These are phyloP conservation scores for Aspergillus nidulans DNA, from an alignment of 495 filamentous ascomycete species.

Conservation along the genomic window DNA sequence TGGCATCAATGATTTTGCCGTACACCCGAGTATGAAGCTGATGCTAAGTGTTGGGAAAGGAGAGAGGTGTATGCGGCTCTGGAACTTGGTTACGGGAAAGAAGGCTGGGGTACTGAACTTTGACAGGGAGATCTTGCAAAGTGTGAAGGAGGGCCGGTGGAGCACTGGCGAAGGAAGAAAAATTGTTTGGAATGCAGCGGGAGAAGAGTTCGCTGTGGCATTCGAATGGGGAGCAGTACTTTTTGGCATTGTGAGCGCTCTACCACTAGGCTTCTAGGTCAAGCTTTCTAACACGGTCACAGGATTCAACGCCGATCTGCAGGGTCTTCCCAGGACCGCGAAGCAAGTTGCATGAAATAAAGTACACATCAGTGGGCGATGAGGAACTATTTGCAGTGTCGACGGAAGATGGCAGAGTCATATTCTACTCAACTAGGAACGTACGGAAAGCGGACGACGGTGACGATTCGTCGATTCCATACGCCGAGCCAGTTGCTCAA, in stretches of 20 bases:
- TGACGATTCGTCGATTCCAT: slow-evolving; percentile 36
- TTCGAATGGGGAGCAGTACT: slow-evolving; percentile 84
- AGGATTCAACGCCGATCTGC: slow-evolving; percentile 76
- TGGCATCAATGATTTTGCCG: slow-evolving; percentile 92
- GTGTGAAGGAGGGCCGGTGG: slow-evolving; percentile 70
- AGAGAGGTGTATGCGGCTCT: slow-evolving; percentile 86
- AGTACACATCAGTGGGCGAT: slow-evolving; percentile 56
- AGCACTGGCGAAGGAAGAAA: slow-evolving; percentile 77
- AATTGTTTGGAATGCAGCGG: slow-evolving; percentile 71
- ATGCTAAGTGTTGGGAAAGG: slow-evolving; percentile 87
- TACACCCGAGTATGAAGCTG: slow-evolving; percentile 93
- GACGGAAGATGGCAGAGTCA: slow-evolving; percentile 86
- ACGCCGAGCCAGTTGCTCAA: slow-evolving; percentile 62
- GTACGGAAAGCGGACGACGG: slow-evolving; percentile 28
- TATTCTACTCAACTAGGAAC: slow-evolving; percentile 72
- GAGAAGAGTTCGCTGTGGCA: slow-evolving; percentile 79
- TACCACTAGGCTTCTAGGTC: not conserved
- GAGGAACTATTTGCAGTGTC: slow-evolving; percentile 65
- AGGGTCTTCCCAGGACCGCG: slow-evolving; percentile 59
- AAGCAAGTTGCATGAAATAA: slow-evolving; percentile 78
- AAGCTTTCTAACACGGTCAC: slow-evolving; percentile 14
- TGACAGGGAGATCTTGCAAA: slow-evolving; percentile 56
- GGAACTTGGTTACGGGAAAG: slow-evolving; percentile 95
- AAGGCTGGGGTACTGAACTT: slow-evolving; percentile 92
- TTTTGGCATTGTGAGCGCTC: slow-evolving; percentile 66